Evolutionary conservation across 2,329 filamentous ascomycete genomes (phyloP).

Genomic region (Mycocentrospora acerina): DNA sequence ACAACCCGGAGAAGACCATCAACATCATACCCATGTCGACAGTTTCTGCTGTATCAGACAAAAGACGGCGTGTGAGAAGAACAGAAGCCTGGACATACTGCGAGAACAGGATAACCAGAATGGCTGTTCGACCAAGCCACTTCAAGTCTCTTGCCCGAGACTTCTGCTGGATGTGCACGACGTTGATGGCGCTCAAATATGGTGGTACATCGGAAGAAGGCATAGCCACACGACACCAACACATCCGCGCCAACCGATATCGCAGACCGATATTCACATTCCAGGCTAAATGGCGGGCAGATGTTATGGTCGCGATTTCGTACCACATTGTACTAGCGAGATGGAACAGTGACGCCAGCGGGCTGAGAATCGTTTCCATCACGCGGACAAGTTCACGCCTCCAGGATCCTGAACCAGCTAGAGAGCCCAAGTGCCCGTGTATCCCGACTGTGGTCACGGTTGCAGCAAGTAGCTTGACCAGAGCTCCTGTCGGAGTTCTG

Average conservation of each 20-base stretch:
- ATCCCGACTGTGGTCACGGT: slow-evolving; percentile 4
- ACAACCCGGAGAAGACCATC: slow-evolving; percentile 2
- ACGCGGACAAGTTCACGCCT: slow-evolving; percentile 1
- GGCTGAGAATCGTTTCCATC: slow-evolving; percentile 1
- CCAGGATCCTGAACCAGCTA: slow-evolving; percentile 3
- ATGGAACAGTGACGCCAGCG: not conserved
- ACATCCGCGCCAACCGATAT: slow-evolving; percentile 1
- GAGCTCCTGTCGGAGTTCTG: slow-evolving; percentile 2
- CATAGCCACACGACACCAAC: not conserved
- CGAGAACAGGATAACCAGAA: slow-evolving; percentile 1
- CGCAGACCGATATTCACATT: not conserved
- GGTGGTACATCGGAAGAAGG: not conserved
- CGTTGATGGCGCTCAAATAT: not conserved
- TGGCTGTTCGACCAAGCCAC: not conserved
- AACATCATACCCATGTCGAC: slow-evolving; percentile 4
- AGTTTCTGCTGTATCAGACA: no score
- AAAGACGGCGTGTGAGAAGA: not conserved
- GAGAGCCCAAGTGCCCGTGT: slow-evolving; percentile 2
- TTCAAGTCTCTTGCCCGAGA: slow-evolving; percentile 1
- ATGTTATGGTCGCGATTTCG: not conserved
- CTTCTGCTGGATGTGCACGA: not conserved
- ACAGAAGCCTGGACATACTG: slow-evolving; percentile 1
- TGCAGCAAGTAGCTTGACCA: slow-evolving; percentile 5
- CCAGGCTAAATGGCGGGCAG: not conserved
- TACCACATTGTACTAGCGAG: not conserved